Evolutionary conservation across 441 rosid genomes (phyloP), one percentile per base, ranked within the genome.

Genomic region (Syzygium malaccense): DNA sequence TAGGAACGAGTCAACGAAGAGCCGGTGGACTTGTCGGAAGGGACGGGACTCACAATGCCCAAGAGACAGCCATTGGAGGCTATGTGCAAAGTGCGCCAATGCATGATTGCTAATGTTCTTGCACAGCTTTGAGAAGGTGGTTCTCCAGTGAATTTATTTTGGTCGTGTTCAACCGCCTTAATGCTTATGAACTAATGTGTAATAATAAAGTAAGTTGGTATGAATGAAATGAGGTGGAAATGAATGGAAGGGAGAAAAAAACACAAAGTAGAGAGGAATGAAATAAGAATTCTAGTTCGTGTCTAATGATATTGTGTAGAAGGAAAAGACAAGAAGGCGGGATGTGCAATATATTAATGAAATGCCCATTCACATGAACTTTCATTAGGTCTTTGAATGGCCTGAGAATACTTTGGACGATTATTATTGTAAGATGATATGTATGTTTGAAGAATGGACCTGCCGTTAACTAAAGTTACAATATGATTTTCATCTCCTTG

Each of bases 31-130:
- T 49, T 92, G 93, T 26, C 17, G 18, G 87, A 85, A 85, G 91
- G 88, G 17, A 56, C 45, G 1, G 92, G 92, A 37, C 57, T 62
- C 11, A 71, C 90, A 11, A 89, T 89, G 86, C 90, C 87, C 4
- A 90, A 86, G 88, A 87, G 37, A 9, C 33, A 86, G 62, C 93
- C 91, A 13, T 32, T 91, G 49, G 90, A 90, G 86, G 93, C 80
- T 5, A 37, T 87, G 55, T 90, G 89, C 89, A 54, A 41, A 32
- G 87, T 87, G 19, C 88, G 90, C 3, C 48, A 87, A 26, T 78
- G 89, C 55, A 87, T 88, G 86, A 30, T 54, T 66, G 78, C 45
- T 32, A 32, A 10, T 80, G 85, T 89, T 54, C 87, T 88, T 13
- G n/a, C 85, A 26, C 56, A 26, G 1, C 55, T 88, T 33, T 80